phyloP scores from a whole-genome alignment of 2,329 filamentous ascomycete species.

The Aspergillus sp. region DNA sequence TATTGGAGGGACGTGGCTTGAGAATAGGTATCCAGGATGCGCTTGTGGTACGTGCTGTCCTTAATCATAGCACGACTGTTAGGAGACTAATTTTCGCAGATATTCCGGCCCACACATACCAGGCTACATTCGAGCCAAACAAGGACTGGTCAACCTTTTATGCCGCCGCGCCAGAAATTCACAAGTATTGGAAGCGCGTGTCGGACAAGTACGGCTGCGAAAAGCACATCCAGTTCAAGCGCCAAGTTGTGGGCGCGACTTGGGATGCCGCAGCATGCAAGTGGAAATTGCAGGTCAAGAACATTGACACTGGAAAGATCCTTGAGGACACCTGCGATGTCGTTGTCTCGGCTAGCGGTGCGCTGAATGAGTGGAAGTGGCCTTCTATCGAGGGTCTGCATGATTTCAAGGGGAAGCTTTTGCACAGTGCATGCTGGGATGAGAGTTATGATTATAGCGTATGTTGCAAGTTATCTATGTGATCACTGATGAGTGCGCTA shows the following conservation, averaged over 20 bases:
- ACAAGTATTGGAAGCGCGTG: conserved; percentile 53
- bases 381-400: conserved; percentile 53
- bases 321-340: conserved; percentile 38
- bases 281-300: conserved; percentile 36
- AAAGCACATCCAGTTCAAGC: conserved; percentile 53
- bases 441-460: conserved; percentile 40
- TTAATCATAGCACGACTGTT: not conserved
- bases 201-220: conserved; percentile 51
- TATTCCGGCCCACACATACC: conserved; percentile 54
- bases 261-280: conserved; percentile 47
- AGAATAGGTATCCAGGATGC: conserved; percentile 43
- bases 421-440: conserved; percentile 53
- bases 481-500: not conserved
- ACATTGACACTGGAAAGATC: conserved; percentile 25
- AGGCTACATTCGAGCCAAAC: conserved; percentile 56
- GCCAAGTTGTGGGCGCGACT: conserved; percentile 48
- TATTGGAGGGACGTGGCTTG: conserved; percentile 41
- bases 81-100: conserved; percentile 32
- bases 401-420: conserved; percentile 50
- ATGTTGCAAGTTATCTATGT: conserved; percentile 5
- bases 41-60: conserved; percentile 34
- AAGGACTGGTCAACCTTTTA: conserved; percentile 56
- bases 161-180: conserved; percentile 54
- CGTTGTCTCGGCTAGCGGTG: conserved; percentile 45
- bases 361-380: conserved; percentile 50